These are phyloP conservation scores for Fusarium sp. DNA, from an alignment of 2,329 filamentous ascomycete genomes.

Conservation along the genomic window DNA sequence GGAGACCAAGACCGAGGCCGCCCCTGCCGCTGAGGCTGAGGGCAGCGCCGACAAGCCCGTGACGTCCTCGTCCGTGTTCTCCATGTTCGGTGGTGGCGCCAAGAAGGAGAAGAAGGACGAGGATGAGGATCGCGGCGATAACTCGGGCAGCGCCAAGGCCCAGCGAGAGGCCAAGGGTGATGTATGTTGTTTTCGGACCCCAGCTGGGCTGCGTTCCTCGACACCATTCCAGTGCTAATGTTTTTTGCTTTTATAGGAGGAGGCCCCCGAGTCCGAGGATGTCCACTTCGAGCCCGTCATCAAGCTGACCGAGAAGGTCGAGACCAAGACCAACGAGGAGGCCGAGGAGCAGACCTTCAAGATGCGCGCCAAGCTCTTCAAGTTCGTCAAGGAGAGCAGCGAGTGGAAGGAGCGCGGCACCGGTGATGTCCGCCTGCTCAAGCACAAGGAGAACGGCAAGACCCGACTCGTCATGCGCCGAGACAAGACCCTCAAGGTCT, in stretches of 20 bases:
- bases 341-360: conserved; percentile 97
- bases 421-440: conserved; percentile 93
- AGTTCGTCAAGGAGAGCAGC: conserved; percentile 89
- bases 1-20: conserved; percentile 46
- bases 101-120: conserved; percentile 94
- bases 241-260: conserved; percentile 22
- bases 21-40: conserved; percentile 35
- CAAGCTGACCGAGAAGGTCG: conserved; percentile 95
- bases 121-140: conserved; percentile 82
- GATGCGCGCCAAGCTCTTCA: conserved; percentile 99
- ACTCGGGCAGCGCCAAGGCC: conserved; percentile 88
- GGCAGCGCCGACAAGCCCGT: conserved; percentile 54
- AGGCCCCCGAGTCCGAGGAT: conserved; percentile 89
- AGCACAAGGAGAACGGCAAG: conserved; percentile 99
- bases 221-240: conserved; percentile 8
- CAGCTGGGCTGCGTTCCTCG: conserved; percentile 5
- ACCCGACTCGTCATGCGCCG: conserved; percentile 97
- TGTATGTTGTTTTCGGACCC: conserved; percentile 52
- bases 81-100: conserved; percentile 97
- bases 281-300: conserved; percentile 98
- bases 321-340: conserved; percentile 98
- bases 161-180: conserved; percentile 72
- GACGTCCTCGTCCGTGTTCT: conserved; percentile 81
- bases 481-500: conserved; percentile 99
- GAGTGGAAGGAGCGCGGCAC: conserved; percentile 99